A percentile compares a stretch with the other conserved stretches of the same genome.
phyloP scores from a whole-genome alignment of 179 eudicot genomes.

The Pouteria campechiana region DNA sequence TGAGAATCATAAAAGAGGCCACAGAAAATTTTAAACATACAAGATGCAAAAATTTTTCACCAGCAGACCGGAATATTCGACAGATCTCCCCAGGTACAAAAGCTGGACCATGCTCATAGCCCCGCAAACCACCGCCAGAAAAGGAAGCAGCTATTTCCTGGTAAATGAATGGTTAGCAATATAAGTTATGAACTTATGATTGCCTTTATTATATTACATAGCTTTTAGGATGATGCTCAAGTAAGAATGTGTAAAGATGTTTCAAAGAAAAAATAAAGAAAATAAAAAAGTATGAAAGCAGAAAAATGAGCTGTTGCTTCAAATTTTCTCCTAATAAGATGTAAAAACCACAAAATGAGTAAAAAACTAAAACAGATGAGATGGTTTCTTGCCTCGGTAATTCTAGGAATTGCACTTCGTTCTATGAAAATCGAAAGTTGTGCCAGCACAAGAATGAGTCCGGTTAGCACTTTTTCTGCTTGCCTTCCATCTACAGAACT shows the following conservation, averaged over 20 bases:
- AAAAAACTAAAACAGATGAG: not conserved
- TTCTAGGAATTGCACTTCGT: constrained; percentile 88
- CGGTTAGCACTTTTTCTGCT: constrained; percentile 61
- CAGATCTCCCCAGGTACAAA: constrained; percentile 93
- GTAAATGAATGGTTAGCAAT: constrained; percentile 8
- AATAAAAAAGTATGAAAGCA: too few species aligned
- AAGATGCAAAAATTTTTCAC: constrained; percentile 82
- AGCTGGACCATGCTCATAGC: constrained; percentile 75
- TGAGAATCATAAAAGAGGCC: too few species aligned
- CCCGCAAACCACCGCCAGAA: constrained; percentile 70
- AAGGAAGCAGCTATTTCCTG: constrained; percentile 91
- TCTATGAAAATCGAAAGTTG: constrained; percentile 73
- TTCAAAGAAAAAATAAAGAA: too few species aligned
- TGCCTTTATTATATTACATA: too few species aligned
- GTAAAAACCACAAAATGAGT: not conserved
- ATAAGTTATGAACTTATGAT: too few species aligned
- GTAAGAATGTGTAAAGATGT: too few species aligned
- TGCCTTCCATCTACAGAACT: constrained; percentile 34
- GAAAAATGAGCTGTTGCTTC: too few species aligned
- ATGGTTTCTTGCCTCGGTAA: constrained; percentile 67
- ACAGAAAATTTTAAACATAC: constrained; percentile 29
- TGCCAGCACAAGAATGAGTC: constrained; percentile 83
- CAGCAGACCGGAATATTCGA: constrained; percentile 66
- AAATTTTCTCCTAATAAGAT: too few species aligned
- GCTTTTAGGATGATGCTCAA: too few species aligned